Conservation (phyloP, 2,329 filamentous ascomycete species). For the Paecilomyces niveus region DNA sequence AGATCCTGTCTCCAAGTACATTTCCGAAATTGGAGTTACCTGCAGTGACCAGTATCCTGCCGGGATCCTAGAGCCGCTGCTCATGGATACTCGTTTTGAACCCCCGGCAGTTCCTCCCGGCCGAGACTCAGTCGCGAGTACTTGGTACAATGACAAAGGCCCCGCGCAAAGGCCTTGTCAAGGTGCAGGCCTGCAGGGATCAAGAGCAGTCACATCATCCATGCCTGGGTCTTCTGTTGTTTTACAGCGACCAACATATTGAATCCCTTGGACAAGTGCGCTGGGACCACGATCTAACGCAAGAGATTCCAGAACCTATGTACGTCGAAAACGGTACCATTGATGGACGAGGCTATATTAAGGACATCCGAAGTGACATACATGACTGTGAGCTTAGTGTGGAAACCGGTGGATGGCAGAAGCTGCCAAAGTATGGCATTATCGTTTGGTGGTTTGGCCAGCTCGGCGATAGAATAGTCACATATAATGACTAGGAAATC, state of each 20-base stretch:
- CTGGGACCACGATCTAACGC: constrained; percentile 6
- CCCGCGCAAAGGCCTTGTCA: constrained; percentile 5
- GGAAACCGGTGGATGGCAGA: constrained; percentile 2
- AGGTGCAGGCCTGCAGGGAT: constrained; percentile 9
- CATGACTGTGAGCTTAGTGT: background rate
- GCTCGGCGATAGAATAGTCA: constrained; percentile 5
- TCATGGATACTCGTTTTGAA: constrained; percentile 1
- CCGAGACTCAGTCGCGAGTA: background rate
- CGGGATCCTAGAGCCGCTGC: background rate
- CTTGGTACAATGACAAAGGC: constrained; percentile 11
- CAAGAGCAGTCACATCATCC: constrained; percentile 4
- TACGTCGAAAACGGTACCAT: constrained; percentile 2
- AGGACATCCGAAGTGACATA: background rate
- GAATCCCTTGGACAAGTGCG: constrained; percentile 9
- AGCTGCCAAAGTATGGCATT: constrained; percentile 4
- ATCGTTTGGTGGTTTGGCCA: constrained; percentile 10
- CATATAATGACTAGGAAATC: constrained; percentile 1
- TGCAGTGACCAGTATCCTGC: constrained; percentile 1
- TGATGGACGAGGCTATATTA: constrained; percentile 5
- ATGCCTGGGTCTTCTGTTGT: constrained; percentile 7
- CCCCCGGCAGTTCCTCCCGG: background rate
- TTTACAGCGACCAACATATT: constrained; percentile 7
- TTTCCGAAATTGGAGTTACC: constrained; percentile 8
- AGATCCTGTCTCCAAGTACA: background rate
- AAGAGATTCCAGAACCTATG: constrained; percentile 4